Conservation (phyloP, 768 basidiomycete species). For the Rhizopogon vesiculosus region DNA sequence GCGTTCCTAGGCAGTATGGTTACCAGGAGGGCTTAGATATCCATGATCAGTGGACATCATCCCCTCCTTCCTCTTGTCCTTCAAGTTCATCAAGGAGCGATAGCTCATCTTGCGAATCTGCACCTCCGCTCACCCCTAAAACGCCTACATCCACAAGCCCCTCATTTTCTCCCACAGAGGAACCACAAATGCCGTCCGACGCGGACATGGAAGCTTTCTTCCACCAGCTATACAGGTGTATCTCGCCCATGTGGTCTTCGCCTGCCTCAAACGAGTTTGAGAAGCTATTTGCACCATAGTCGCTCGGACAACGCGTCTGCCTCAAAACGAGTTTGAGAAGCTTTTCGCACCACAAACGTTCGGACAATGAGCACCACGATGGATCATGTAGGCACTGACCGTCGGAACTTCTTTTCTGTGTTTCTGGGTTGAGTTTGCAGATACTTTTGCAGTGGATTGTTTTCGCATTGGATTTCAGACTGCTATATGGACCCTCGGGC, state of each 20-base stretch:
- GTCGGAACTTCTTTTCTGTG: too few species aligned
- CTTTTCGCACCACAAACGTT: background rate
- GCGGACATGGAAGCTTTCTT: background rate
- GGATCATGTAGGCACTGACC: too few species aligned
- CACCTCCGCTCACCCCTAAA: background rate
- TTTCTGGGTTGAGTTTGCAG: too few species aligned
- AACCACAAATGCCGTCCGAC: background rate
- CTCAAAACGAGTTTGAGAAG: background rate
- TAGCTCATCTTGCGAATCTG: background rate
- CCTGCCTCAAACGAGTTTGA: background rate
- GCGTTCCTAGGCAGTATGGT: background rate
- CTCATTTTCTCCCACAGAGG: background rate
- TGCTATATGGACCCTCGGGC: too few species aligned
- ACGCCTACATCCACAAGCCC: background rate
- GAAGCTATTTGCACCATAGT: background rate
- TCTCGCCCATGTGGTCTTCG: background rate
- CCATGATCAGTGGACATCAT: background rate
- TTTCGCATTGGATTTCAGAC: too few species aligned
- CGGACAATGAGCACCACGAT: too few species aligned
- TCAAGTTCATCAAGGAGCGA: background rate
- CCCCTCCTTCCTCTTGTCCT: background rate
- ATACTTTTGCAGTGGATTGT: too few species aligned
- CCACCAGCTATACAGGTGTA: background rate
- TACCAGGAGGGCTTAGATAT: background rate
- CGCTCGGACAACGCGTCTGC: too few species aligned